Conservation (phyloP, 441 rosid genomes). For the Theobroma grandiflorum region DNA sequence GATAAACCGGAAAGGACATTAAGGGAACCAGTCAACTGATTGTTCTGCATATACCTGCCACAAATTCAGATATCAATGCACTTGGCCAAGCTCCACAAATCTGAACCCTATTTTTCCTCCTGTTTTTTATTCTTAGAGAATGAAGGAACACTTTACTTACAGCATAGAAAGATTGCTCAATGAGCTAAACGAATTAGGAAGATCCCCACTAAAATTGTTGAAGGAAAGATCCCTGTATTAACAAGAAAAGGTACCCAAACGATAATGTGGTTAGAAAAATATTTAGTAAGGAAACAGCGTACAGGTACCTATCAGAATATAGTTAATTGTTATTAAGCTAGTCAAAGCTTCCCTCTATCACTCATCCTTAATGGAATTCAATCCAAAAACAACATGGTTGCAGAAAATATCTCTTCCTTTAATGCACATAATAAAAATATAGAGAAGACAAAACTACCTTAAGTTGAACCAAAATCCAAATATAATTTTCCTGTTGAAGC, state of each 20-base stretch:
- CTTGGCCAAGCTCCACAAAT: conserved; percentile 21
- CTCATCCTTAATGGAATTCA: neutral
- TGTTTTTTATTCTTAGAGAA: conserved; percentile 1
- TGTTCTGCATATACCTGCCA: conserved; percentile 88
- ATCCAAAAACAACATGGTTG: neutral
- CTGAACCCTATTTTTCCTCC: neutral
- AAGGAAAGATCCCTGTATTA: conserved; percentile 86
- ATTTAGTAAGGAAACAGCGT: neutral
- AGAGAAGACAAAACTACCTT: neutral
- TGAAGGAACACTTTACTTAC: conserved; percentile 60
- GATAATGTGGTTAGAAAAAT: neutral
- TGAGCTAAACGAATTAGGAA: conserved; percentile 79
- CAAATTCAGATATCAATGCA: conserved; percentile 39
- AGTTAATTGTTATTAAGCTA: neutral
- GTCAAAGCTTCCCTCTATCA: neutral
- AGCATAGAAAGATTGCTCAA: conserved; percentile 70
- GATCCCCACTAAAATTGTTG: conserved; percentile 90
- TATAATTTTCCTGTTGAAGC: neutral
- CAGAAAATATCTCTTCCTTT: neutral
- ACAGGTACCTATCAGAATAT: neutral
- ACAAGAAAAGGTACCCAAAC: conserved; percentile 7
- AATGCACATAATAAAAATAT: neutral
- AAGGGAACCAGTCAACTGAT: conserved; percentile 85
- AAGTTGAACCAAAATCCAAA: neutral
- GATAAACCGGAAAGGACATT: conserved; percentile 68